Evolutionary conservation across 2,329 filamentous ascomycete species (phyloP), one percentile per base, ranked within the genome.

Genomic region (Paracorniculantispora psalliotae): DNA sequence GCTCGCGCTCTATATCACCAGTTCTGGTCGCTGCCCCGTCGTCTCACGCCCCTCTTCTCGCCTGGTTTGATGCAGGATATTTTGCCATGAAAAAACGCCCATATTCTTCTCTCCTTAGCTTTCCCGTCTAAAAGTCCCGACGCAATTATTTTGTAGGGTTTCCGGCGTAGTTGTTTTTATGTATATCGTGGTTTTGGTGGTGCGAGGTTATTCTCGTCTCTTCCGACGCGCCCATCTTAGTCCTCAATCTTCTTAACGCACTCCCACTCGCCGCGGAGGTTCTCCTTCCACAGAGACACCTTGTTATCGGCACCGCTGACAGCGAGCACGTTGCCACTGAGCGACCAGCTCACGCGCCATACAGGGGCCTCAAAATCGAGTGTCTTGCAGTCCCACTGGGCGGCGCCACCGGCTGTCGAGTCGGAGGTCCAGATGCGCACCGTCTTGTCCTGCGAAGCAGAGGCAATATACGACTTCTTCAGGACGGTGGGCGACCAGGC

Each of bases 211-310:
- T 35, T 21, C 33, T 41, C 30, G 30, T 28, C 17, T 57, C 17
- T 21, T 23, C 25, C 4, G 30, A 19, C 25, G 17, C 39, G 12
- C 17, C 4, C 39, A 6, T 15, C 63, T 69, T 80, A 96, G 77
- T 96, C 91, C 73, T 96, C 93, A 72, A 99, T 92, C 61, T 91
- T 92, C 84, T 96, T 97, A 65, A 97, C 91, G 69, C 90, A 91
- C 76, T 97, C 92, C 94, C 94, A 99, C 71, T 96, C 91, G 58
- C 94, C 94, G 72, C 89, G 90, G 67, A 99, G 79, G 72, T 96
- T 96, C 83, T 99, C 94, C 83, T 97, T 99, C 93, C 93, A 99
- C 73, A 99, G 76, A 57, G 89, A 96, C 59, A 99, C 92, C 78
- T 96, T 92, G 81, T 99, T 99, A 76, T 99, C 93, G 26, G 89